phyloP scores from a whole-genome alignment of 345 rosid species.

The Odontarrhena argentea region DNA sequence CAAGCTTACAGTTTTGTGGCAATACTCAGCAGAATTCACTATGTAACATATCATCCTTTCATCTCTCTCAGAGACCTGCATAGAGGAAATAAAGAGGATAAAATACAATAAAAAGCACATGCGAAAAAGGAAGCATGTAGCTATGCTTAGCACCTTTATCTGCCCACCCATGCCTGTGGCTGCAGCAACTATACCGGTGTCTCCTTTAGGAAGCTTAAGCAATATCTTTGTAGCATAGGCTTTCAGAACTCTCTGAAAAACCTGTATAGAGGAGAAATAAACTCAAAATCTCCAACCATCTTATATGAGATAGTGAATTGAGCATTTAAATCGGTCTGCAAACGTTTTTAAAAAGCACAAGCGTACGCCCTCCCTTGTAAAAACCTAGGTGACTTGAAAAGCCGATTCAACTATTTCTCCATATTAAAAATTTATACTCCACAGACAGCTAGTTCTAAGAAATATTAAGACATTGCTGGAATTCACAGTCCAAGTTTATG shows the following conservation, averaged over 20 bases:
- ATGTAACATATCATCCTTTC: slow-evolving; percentile 92
- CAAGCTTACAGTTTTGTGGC: slow-evolving; percentile 83
- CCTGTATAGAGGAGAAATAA: slow-evolving; percentile 48
- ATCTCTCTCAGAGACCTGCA: slow-evolving; percentile 91
- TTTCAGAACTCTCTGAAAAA: slow-evolving; percentile 88
- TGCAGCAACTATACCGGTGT: slow-evolving; percentile 93
- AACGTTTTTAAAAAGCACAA: slow-evolving; percentile 14
- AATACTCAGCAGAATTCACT: slow-evolving; percentile 95
- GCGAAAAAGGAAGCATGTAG: slow-evolving; percentile 23
- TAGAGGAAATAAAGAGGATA: slow-evolving; percentile 2
- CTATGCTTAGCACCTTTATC: slow-evolving; percentile 67
- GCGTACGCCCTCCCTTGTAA: slow-evolving; percentile 8
- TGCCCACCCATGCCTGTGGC: slow-evolving; percentile 98
- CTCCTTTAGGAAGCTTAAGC: slow-evolving; percentile 89
- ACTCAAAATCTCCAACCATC: slow-evolving; percentile 19
- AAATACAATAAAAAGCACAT: slow-evolving; percentile 8
- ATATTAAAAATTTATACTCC: slow-evolving; percentile 16
- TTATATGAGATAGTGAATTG: background rate
- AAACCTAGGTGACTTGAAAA: slow-evolving; percentile 12
- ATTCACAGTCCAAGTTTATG: slow-evolving; percentile 11
- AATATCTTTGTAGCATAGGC: slow-evolving; percentile 89
- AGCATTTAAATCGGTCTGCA: background rate
- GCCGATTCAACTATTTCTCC: slow-evolving; percentile 24
- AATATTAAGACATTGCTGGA: slow-evolving; percentile 19
- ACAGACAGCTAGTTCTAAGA: slow-evolving; percentile 24